Evolutionary conservation across 2,329 filamentous ascomycete species (phyloP), one percentile per base, ranked within the genome.

Genomic region (Purpureocillium takamizusanense): DNA sequence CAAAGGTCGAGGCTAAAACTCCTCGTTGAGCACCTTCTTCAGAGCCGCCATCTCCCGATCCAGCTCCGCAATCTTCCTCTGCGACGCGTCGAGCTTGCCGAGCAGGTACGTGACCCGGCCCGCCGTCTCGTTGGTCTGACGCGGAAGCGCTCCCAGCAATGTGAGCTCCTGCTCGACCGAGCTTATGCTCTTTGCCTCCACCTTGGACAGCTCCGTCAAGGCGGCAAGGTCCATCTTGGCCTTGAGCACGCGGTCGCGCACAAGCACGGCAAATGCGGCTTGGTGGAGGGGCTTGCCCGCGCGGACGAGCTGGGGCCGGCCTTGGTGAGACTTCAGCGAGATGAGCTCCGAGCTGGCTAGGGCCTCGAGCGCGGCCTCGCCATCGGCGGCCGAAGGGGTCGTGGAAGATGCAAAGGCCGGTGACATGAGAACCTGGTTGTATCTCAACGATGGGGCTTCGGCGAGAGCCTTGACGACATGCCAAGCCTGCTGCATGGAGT

Each of bases 401-500:
- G 65, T 60, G 1, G 76, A 76, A 0, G 68, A 66, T 16, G 81
- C 77, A 61, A 94, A 94, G 0, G 85, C 73, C 39, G 84, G 78
- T 4, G 81, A 77, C 2, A 95, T 74, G 1, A 95, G 66, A 2
- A 95, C 70, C 52, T 94, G 84, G 59, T 94, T 90, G 68, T 95
- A 97, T 2, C 84, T 76, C 1, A 97, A 68, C 4, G 61, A 70
- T 6, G 81, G 76, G 10, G 76, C 66, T n/a, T 73, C 59, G 0
- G 86, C 82, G 12, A 98, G 77, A 23, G 76, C 69, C 54, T 85
- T 89, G 60, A 97, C 81, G 2, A 98, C 65, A 42, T 83, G 74
- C 92, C 92, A 97, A 0, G 87, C 90, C 65, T 97, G 92, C 53
- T 92, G 81, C 4, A 78, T 69, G 0, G 81, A 85, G 85, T 87